These are phyloP conservation scores for Azolla pinnata DNA, from an alignment of 75 land plant genomes.

Conservation along the genomic window DNA sequence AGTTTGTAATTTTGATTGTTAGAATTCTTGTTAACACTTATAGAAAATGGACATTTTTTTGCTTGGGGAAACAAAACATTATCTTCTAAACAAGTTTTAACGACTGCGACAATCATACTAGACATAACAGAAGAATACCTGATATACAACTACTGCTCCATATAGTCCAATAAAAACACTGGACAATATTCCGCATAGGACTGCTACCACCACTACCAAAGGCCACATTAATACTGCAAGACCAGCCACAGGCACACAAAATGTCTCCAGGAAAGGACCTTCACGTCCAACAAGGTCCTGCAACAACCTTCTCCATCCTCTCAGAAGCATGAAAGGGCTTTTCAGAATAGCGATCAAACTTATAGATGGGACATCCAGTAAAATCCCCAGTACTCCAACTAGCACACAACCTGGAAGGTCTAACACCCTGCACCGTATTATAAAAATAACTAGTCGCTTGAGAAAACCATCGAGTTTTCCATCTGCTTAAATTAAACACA, in stretches of 20 bases:
- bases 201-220: conserved; percentile 48
- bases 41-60: no score
- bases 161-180: conserved; percentile 66
- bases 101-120: no score
- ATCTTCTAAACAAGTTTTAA: no score
- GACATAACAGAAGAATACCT: conserved; percentile 34
- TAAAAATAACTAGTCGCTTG: conserved; percentile 5
- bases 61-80: no score
- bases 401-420: conserved; percentile 54
- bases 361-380: conserved; percentile 49
- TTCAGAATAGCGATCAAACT: conserved; percentile 52
- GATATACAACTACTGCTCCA: conserved; percentile 65
- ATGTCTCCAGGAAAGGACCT: conserved; percentile 78
- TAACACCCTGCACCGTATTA: conserved; percentile 31
- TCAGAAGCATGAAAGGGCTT: conserved; percentile 77
- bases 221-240: conserved; percentile 86
- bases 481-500: neutral
- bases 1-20: no score
- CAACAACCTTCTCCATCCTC: conserved; percentile 67
- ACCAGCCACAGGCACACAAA: conserved; percentile 89
- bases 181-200: conserved; percentile 35
- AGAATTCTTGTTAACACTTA: no score
- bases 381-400: conserved; percentile 43
- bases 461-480: neutral
- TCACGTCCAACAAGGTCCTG: conserved; percentile 22